A percentile compares a stretch with the other conserved stretches of the same genome.
phyloP scores from a whole-genome alignment of 208 protist species.

The Leishmania aethiopica region DNA sequence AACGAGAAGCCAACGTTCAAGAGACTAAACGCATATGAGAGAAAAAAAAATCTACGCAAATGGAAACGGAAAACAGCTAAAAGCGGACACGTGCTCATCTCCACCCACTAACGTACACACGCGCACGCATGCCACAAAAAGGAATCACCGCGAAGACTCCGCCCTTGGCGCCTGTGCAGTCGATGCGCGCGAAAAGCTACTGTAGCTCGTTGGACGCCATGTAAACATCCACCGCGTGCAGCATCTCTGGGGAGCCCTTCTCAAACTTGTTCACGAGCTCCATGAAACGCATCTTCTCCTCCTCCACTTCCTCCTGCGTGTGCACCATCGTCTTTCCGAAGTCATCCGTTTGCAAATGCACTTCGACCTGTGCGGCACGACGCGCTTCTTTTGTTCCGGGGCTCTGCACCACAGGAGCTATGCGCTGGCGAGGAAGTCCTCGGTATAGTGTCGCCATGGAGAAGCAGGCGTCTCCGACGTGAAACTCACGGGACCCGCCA shows the following conservation, averaged over 20 bases:
- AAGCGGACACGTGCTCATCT: not conserved
- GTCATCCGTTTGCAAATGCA: constrained; percentile 83
- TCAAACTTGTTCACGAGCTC: constrained; percentile 65
- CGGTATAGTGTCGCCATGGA: constrained; percentile 83
- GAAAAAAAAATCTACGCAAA: not conserved
- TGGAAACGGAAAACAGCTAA: not conserved
- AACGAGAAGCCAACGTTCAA: not conserved
- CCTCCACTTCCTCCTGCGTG: constrained; percentile 57
- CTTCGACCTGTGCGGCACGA: constrained; percentile 66
- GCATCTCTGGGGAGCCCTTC: constrained; percentile 58
- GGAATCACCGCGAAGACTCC: not conserved
- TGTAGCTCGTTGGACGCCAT: constrained; percentile 51
- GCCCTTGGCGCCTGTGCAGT: not conserved
- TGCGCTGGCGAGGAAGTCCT: constrained; percentile 73
- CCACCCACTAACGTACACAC: not conserved
- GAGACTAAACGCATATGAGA: not conserved
- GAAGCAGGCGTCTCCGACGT: constrained; percentile 87
- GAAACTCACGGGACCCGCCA: constrained; percentile 62
- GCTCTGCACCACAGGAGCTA: constrained; percentile 80
- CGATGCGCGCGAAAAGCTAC: constrained; percentile 3
- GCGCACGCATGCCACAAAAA: not conserved
- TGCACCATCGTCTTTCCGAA: constrained; percentile 72
- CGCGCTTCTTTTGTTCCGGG: constrained; percentile 72
- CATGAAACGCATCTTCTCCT: constrained; percentile 68
- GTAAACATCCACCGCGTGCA: constrained; percentile 83